Evolutionary conservation across 495 filamentous ascomycete genomes (phyloP).

Genomic region (Aspergillus coremiiformis): DNA sequence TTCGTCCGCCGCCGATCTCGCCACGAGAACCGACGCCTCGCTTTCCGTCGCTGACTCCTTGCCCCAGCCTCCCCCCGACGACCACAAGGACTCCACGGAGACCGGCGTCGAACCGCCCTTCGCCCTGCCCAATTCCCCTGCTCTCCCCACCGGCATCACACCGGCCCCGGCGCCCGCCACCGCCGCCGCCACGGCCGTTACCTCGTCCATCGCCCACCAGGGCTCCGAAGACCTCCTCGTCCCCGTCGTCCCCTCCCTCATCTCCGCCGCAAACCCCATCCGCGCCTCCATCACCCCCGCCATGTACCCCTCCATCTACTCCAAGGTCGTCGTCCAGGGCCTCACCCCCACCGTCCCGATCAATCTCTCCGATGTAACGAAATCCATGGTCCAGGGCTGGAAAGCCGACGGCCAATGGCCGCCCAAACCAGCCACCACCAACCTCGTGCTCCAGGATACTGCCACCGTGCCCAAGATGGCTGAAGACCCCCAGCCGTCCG

Average conservation of each 20-base stretch:
- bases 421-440: slow-evolving; percentile 46
- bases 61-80: slow-evolving; percentile 18
- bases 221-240: slow-evolving; percentile 40
- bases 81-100: slow-evolving; percentile 24
- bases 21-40: slow-evolving; percentile 21
- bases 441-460: slow-evolving; percentile 29
- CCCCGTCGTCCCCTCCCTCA: slow-evolving; percentile 56
- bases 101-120: too few relatives aligned
- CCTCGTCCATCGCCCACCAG: background rate
- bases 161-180: slow-evolving; percentile 3
- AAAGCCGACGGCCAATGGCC: slow-evolving; percentile 94
- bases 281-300: slow-evolving; percentile 62
- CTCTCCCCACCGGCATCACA: too few relatives aligned
- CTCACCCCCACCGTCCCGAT: slow-evolving; percentile 78
- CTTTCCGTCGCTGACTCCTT: slow-evolving; percentile 18
- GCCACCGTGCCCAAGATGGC: slow-evolving; percentile 17
- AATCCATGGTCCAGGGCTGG: slow-evolving; percentile 86
- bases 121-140: too few relatives aligned
- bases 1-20: slow-evolving; percentile 19
- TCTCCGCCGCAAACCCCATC: slow-evolving; percentile 62
- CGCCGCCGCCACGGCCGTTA: background rate
- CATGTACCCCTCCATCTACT: slow-evolving; percentile 77
- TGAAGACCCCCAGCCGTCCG: slow-evolving; percentile 5
- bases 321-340: slow-evolving; percentile 70
- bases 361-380: slow-evolving; percentile 71